Conservation (phyloP, 768 basidiomycete species). For the Suillus luteus region DNA sequence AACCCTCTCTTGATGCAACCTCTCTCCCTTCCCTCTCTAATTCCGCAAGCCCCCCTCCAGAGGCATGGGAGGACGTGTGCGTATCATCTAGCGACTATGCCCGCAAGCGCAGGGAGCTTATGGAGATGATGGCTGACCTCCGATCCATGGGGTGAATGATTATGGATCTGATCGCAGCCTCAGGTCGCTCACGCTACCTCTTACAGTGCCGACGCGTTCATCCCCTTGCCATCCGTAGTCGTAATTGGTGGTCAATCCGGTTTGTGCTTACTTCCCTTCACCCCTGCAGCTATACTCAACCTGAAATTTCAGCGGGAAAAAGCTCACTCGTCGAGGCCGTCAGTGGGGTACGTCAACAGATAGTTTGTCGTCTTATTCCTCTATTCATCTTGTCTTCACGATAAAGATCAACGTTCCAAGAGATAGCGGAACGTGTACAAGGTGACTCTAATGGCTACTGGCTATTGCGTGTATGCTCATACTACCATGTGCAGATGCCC, state of each 20-base stretch:
- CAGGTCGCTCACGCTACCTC: background rate
- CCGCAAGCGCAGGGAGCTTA: constrained; percentile 39
- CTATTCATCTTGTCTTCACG: background rate
- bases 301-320: constrained; percentile 40
- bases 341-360: background rate
- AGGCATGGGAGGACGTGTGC: constrained; percentile 13
- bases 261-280: constrained; percentile 15
- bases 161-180: background rate
- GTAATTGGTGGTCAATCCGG: constrained; percentile 58
- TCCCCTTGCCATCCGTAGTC: constrained; percentile 51
- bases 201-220: constrained; percentile 42
- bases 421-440: constrained; percentile 39
- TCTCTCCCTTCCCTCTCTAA: constrained; percentile 2
- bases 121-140: constrained; percentile 41
- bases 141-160: constrained; percentile 35
- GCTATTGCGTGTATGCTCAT: background rate
- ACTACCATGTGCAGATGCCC: constrained; percentile 28
- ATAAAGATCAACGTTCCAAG: background rate
- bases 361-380: background rate
- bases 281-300: background rate
- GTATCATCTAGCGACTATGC: constrained; percentile 43
- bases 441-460: background rate
- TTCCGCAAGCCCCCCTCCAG: constrained; percentile 1
- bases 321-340: constrained; percentile 42
- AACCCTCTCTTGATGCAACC: constrained; percentile 2